Evolutionary conservation across 1,284 basidiomycete species (phyloP), one percentile per base, ranked within the genome.

Genomic region (Coniophora puteana): DNA sequence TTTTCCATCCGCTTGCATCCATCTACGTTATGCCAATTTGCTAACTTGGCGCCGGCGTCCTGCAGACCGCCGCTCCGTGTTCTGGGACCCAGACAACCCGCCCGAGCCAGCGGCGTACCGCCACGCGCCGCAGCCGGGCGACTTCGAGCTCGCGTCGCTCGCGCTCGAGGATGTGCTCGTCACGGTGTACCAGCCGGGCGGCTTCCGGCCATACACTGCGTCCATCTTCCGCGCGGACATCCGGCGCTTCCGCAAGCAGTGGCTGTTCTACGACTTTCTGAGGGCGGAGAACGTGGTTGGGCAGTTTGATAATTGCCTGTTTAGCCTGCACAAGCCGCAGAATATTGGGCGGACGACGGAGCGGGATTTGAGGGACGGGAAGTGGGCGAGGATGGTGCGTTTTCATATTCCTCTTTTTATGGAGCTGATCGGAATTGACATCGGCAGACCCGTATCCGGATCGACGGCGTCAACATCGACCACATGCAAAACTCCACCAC

Each of bases 241-340:
- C 28, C 77, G 78, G 11, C 78, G 76, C 13, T 83, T 99, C 51
- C 75, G 95, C 44, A 96, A 95, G 59, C 86, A 90, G 54, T 99
- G 93, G 93, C 57, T 97, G 25, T 97, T 97, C 63, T 95, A 94
- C 59, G 94, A 97, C 61, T 83, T 93, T 53, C 65, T 94, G 42
- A 82, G 80, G 33, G 95, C 95, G 0, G 93, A 98, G 52, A 89
- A 87, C 43, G 90, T 98, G 42, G 95, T 96, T 4, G 95, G 95
- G 1, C 96, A 99, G 59, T 90, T 95, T 51, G 95, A 99, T 60
- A 97, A 97, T 54, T 99, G 96, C 56, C 61, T 99, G 12, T 97
- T 98, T 69, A 97, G 93, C 56, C 62, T 99, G 48, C 95, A 99
- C 62, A 91, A 88, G 59, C 95, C 95, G 7, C 95, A 99, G 66